phyloP scores from a whole-genome alignment of 169 alveolate genomes.

The Plasmodium relictum region DNA sequence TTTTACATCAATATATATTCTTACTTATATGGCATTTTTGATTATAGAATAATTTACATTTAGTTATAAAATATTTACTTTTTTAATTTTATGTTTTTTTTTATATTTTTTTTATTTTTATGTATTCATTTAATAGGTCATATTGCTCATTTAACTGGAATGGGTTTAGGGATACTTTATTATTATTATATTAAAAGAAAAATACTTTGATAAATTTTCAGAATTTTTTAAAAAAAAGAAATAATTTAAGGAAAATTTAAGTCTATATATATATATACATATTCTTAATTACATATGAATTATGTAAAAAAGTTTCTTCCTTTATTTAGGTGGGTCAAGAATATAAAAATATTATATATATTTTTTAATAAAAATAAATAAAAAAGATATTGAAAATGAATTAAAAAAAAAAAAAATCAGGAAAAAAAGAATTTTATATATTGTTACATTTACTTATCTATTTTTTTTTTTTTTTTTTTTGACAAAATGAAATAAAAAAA shows the following conservation, averaged over 20 bases:
- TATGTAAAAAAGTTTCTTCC: neutral
- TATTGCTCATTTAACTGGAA: slow-evolving; percentile 55
- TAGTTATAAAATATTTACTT: neutral
- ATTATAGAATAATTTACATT: too few relatives aligned
- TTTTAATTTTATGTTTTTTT: neutral
- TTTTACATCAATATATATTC: neutral
- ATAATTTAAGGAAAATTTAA: neutral
- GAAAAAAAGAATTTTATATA: neutral
- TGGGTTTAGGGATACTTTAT: slow-evolving; percentile 42
- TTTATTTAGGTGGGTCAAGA: too few relatives aligned
- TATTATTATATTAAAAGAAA: slow-evolving; percentile 31
- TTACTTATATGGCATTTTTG: neutral
- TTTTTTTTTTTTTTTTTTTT: neutral
- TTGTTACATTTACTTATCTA: neutral
- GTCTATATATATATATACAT: neutral
- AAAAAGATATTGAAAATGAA: too few relatives aligned
- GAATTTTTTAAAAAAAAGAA: neutral
- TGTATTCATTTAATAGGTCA: slow-evolving; percentile 23
- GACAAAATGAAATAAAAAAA: neutral
- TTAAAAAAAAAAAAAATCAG: too few relatives aligned
- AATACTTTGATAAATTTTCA: neutral
- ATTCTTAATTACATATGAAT: neutral
- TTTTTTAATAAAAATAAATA: too few relatives aligned
- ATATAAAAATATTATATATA: too few relatives aligned
- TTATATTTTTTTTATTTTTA: neutral